Evolutionary conservation across 2,329 filamentous ascomycete genomes (phyloP).

Genomic region (Aspergillus felis): DNA sequence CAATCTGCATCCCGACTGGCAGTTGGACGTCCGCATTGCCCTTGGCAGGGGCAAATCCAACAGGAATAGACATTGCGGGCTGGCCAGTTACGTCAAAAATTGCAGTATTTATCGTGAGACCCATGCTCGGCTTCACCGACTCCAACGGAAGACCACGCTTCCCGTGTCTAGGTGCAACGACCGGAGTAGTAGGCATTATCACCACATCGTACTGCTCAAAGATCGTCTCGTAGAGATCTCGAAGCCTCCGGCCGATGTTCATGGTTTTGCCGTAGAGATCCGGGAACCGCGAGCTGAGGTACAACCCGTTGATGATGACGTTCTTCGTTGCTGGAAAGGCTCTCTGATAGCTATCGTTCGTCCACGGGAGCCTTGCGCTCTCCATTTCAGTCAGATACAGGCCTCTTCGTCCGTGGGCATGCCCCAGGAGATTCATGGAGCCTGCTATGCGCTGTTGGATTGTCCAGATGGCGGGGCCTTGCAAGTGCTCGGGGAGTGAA

Average conservation of each 20-base stretch:
- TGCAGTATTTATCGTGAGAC: slow-evolving; percentile 54
- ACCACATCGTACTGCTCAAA: slow-evolving; percentile 40
- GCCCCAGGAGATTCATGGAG: slow-evolving; percentile 39
- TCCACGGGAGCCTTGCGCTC: slow-evolving; percentile 45
- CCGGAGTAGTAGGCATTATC: slow-evolving; percentile 37
- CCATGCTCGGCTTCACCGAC: slow-evolving; percentile 40
- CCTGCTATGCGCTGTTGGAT: slow-evolving; percentile 38
- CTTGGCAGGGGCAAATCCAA: slow-evolving; percentile 41
- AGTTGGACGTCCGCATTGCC: slow-evolving; percentile 30
- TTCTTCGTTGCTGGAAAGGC: slow-evolving; percentile 44
- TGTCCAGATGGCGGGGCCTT: slow-evolving; percentile 49
- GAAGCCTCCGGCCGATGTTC: slow-evolving; percentile 38
- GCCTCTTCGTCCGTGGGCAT: slow-evolving; percentile 46
- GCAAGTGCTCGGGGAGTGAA: slow-evolving; percentile 47
- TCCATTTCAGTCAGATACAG: slow-evolving; percentile 52
- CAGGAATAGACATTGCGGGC: slow-evolving; percentile 51
- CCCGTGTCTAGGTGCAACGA: slow-evolving; percentile 24
- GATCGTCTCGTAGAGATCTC: slow-evolving; percentile 37
- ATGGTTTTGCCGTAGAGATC: slow-evolving; percentile 39
- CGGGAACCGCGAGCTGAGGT: slow-evolving; percentile 37
- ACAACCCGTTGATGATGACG: slow-evolving; percentile 39
- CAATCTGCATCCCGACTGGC: slow-evolving; percentile 54
- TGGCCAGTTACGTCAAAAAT: slow-evolving; percentile 57
- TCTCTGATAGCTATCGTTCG: slow-evolving; percentile 48
- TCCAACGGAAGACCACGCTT: slow-evolving; percentile 21